Evolutionary conservation across 2,329 filamentous ascomycete genomes (phyloP).

Genomic region (Beauveria sp.): DNA sequence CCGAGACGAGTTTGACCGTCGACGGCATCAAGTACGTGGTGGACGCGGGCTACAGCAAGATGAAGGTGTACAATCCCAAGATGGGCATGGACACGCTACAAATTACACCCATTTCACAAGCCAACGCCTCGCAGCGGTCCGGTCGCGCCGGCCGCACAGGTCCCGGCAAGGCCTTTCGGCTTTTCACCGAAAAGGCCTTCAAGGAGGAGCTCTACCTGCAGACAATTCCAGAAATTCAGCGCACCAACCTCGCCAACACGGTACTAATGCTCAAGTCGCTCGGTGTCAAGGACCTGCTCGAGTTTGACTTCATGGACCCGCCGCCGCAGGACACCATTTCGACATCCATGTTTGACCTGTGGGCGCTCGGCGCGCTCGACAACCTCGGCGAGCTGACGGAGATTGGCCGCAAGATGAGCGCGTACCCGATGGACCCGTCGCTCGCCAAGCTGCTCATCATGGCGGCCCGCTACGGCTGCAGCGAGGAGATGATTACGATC

Average conservation of each 20-base stretch:
- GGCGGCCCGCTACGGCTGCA: conserved; percentile 81
- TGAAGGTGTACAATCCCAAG: conserved; percentile 97
- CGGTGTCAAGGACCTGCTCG: conserved; percentile 85
- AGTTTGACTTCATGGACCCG: conserved; percentile 99
- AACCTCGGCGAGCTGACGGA: conserved; percentile 88
- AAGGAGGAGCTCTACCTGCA: conserved; percentile 95
- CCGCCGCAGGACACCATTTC: conserved; percentile 97
- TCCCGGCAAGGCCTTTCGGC: conserved; percentile 87
- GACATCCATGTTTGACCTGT: conserved; percentile 93
- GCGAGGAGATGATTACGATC: conserved; percentile 96
- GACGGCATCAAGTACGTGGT: conserved; percentile 99
- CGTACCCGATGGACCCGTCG: conserved; percentile 96
- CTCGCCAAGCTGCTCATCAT: conserved; percentile 92
- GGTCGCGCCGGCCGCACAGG: conserved; percentile 91
- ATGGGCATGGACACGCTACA: conserved; percentile 99
- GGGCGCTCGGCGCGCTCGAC: conserved; percentile 88
- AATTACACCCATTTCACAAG: conserved; percentile 95
- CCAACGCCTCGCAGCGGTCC: conserved; percentile 87
- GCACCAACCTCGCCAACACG: conserved; percentile 91
- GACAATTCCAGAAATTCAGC: conserved; percentile 95
- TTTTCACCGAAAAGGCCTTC: conserved; percentile 92
- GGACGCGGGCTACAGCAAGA: conserved; percentile 89
- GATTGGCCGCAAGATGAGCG: conserved; percentile 87
- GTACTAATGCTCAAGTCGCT: conserved; percentile 90
- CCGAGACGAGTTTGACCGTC: conserved; percentile 94